Conservation (phyloP, 2,329 filamentous ascomycete genomes). For the Pestalotiopsis sp. region DNA sequence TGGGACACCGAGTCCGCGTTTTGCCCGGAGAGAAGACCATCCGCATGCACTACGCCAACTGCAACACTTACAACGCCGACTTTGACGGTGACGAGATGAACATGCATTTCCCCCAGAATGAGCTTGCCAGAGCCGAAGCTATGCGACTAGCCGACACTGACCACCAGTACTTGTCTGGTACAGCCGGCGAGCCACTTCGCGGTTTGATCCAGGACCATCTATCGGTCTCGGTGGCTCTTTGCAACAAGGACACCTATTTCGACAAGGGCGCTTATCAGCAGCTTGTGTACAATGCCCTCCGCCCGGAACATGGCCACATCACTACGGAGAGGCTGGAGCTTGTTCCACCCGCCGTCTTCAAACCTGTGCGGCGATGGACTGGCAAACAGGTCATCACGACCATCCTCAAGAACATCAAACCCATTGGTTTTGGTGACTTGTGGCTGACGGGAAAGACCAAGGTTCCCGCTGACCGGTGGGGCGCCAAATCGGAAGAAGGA, state of each 20-base stretch:
- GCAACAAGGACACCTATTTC: constrained; percentile 90
- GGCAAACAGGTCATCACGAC: constrained; percentile 96
- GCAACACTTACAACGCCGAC: constrained; percentile 98
- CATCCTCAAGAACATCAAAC: constrained; percentile 88
- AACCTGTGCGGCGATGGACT: constrained; percentile 83
- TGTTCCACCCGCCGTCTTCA: constrained; percentile 77
- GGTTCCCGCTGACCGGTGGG: constrained; percentile 80
- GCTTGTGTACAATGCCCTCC: constrained; percentile 84
- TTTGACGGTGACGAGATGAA: constrained; percentile 99
- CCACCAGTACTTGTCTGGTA: constrained; percentile 93
- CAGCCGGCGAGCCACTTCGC: constrained; percentile 87
- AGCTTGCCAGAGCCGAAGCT: constrained; percentile 89
- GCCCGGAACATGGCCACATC: constrained; percentile 89
- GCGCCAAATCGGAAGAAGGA: constrained; percentile 72
- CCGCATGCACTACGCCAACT: constrained; percentile 99
- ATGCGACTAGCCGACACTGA: constrained; percentile 94
- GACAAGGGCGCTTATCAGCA: constrained; percentile 87
- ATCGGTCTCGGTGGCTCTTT: constrained; percentile 88
- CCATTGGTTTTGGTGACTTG: constrained; percentile 71
- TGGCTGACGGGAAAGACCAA: constrained; percentile 79
- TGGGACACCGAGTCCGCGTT: constrained; percentile 93
- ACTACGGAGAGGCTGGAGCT: constrained; percentile 79
- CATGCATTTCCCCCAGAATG: constrained; percentile 99
- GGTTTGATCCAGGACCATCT: constrained; percentile 99
- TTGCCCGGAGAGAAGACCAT: constrained; percentile 94